Conservation (phyloP, 176 grass and related monocot genomes). For the Lolium perenne region DNA sequence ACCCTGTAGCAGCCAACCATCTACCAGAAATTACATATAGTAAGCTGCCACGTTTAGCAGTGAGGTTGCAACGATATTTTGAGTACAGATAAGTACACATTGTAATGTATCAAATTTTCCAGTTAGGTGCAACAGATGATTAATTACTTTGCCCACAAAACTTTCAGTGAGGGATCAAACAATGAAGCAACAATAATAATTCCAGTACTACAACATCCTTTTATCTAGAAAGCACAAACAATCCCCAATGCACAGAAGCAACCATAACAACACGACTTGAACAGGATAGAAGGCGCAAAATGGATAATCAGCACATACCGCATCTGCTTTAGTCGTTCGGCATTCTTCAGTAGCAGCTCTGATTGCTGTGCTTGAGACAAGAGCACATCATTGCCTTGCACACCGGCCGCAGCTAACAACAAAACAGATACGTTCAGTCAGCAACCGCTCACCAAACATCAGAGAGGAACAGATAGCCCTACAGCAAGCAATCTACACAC, state of each 20-base stretch:
- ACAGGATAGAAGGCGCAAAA: too few species aligned
- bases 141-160: not conserved
- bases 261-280: too few species aligned
- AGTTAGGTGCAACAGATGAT: not conserved
- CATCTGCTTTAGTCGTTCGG: constrained; percentile 47
- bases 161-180: too few species aligned
- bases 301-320: not conserved
- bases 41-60: constrained; percentile 11
- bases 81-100: constrained; percentile 21
- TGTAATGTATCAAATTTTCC: constrained; percentile 7
- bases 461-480: not conserved
- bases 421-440: constrained; percentile 4
- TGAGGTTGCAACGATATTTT: not conserved
- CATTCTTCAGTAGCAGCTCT: constrained; percentile 43
- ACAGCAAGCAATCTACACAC: constrained; percentile 25
- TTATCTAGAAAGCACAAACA: too few species aligned
- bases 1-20: not conserved
- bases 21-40: constrained; percentile 18
- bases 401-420: constrained; percentile 43
- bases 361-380: constrained; percentile 53
- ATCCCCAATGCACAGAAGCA: too few species aligned
- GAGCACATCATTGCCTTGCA: constrained; percentile 36
- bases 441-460: constrained; percentile 2
- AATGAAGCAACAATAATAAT: too few species aligned
- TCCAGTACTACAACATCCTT: too few species aligned